Evolutionary conservation across 306 rosid species (phyloP), one percentile per base, ranked within the genome.

Genomic region (Cucurbita maxima): DNA sequence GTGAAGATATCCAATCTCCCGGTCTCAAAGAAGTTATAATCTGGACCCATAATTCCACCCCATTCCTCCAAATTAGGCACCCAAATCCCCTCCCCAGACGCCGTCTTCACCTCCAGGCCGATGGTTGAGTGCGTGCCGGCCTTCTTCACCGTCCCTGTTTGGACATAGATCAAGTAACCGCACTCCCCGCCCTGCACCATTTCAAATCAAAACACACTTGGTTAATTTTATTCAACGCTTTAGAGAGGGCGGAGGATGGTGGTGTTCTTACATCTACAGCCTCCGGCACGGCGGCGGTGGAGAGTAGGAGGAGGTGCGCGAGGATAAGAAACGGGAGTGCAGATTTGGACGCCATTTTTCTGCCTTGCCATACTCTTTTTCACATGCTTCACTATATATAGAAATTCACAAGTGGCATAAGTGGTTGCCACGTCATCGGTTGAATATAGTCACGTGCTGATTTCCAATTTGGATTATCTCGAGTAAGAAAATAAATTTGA

Each of bases 1-100:
- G 92, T 88, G 76, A 92, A 92, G 61, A 86, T 92, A 77, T 92
- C 96, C n/a, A 92, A 87, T 80, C 89, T 90, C 57, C 96, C 90
- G n/a, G 96, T 87, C 80, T 90, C 92, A 82, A 78, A 92, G 85
- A 90, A 92, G 83, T 90, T 57, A 79, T 88, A 64, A 18, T 48
- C 75, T 0, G 67, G 25, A 6, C 83, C 92, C 96, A 92, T 90
- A 3, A 92, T 37, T 1, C 96, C 98, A 4, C 91, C 98, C 96
- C 98, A 92, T 1, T 82, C 20, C 43, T 73, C 75, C 1, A 90
- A 77, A 63, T 83, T 59, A 18, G 5, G 78, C 71, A 90, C 84
- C 85, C 72, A 74, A 54, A 90, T 76, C 62, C 84, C 86, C 55
- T 87, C 76, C 4, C 97, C 95, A 74, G 61, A 41, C 8, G 64